Base-by-base conservation (phyloP, 495 filamentous ascomycete genomes). In the Hyaloscypha hepaticicola region DNA sequence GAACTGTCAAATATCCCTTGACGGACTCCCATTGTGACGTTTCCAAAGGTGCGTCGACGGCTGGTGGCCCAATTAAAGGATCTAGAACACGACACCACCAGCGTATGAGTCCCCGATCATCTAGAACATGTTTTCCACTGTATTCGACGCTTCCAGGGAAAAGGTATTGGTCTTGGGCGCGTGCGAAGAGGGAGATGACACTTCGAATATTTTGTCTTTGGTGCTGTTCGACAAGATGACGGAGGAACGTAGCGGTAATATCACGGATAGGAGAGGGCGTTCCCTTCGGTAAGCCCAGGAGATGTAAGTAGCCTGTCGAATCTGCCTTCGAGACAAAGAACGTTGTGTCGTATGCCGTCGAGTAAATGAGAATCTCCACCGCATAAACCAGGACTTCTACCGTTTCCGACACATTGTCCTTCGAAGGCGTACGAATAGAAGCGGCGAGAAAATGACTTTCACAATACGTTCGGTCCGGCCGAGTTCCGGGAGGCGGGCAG, bases 301-400 rank as follows among this genome's bases (percentile, higher is more conserved):
- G 78, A 71, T 89, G 80, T 27, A 97, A 76, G 69, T 90, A 94
- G 53, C 95, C 95, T 1, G 93, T 97, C 19, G 94, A 97, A 76
- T 99, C 95, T 55, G 95, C 95, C 77, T 99, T 99, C 61, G 92
- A 93, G 41, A 99, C 88, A 76, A 98, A 99, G 34, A 98, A 83
- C 38, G 88, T 96, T 5, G 89, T 96, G 33, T 90, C 83, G 75
- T 86, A 84, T 65, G 85, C 85, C 33, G 90, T 96, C 24, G 90
- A 87, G 67, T 88, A 87, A 56, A 96, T 83, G 61, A 88, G 77
- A 24, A 90, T 73, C 64, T 87, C 81, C 11, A 88, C 84, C 11
- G 87, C 90, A 68, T 88, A 87, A n/a, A 90, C 76, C 48, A 87
- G 78, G 31, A 89, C 73, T 14, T 75, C 68, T 19, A 61, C 64